These are phyloP conservation scores for Schizochytrium sp. DNA, from an alignment of 108 stramenopile genomes.

Conservation along the genomic window DNA sequence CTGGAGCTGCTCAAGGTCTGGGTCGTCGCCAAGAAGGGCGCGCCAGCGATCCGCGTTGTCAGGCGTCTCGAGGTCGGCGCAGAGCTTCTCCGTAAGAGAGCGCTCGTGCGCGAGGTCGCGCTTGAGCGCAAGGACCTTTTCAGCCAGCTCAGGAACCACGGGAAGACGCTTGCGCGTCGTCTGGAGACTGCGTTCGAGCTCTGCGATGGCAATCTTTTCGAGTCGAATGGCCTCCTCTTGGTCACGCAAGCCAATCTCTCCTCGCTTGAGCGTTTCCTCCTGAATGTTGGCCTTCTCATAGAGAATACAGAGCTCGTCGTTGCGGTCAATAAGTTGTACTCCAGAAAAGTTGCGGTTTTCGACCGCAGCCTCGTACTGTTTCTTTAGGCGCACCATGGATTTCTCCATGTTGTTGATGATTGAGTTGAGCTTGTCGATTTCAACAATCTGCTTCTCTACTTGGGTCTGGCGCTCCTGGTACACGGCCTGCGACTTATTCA, in stretches of 20 bases:
- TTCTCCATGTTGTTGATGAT: slow-evolving; percentile 51
- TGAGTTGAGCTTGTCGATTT: slow-evolving; percentile 54
- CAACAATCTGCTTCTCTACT: slow-evolving; percentile 58
- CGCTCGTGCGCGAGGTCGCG: slow-evolving; percentile 34
- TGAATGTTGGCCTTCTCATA: slow-evolving; percentile 59
- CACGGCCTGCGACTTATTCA: slow-evolving; percentile 35
- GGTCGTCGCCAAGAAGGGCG: slow-evolving; percentile 45
- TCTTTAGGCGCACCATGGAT: slow-evolving; percentile 53
- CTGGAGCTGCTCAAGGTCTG: slow-evolving; percentile 40
- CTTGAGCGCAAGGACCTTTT: slow-evolving; percentile 27
- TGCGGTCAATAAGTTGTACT: slow-evolving; percentile 57
- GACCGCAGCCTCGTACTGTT: slow-evolving; percentile 45
- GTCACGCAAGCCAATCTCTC: slow-evolving; percentile 37
- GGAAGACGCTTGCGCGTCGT: slow-evolving; percentile 30
- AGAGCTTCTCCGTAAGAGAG: slow-evolving; percentile 37
- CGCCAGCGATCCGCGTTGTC: slow-evolving; percentile 42
- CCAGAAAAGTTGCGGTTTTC: slow-evolving; percentile 50
- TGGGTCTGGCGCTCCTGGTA: slow-evolving; percentile 42
- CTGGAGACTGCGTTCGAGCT: slow-evolving; percentile 39
- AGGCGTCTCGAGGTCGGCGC: slow-evolving; percentile 50
- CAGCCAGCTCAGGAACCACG: slow-evolving; percentile 23
- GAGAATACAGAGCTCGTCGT: slow-evolving; percentile 61
- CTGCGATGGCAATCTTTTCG: slow-evolving; percentile 40
- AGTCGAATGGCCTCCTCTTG: slow-evolving; percentile 46
- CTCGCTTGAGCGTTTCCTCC: slow-evolving; percentile 46